Evolutionary conservation across 345 rosid genomes (phyloP).

Genomic region (Lepidium didymum): DNA sequence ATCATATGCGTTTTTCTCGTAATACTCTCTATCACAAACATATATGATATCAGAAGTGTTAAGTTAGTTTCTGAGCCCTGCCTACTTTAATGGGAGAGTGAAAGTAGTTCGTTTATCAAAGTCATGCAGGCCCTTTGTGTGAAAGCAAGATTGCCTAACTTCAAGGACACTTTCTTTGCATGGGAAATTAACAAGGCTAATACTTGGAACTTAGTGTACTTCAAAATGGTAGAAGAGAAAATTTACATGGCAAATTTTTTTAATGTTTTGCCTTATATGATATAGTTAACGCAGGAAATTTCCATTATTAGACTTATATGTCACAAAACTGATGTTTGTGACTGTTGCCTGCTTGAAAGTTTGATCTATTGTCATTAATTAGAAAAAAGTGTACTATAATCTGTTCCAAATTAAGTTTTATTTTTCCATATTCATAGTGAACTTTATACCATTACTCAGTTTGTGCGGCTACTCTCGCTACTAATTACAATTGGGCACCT

Average conservation of each 20-base stretch:
- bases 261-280: background rate
- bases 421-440: slow-evolving; percentile 11
- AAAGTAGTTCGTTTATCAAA: background rate
- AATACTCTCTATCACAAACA: background rate
- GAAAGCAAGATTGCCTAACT: slow-evolving; percentile 16
- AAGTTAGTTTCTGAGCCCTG: background rate
- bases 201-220: background rate
- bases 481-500: slow-evolving; percentile 53
- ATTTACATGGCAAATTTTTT: background rate
- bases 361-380: background rate
- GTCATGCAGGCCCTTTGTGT: slow-evolving; percentile 19
- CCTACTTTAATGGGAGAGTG: background rate
- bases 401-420: slow-evolving; percentile 1
- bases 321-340: background rate
- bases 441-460: slow-evolving; percentile 1
- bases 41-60: background rate
- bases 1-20: background rate
- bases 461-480: slow-evolving; percentile 20
- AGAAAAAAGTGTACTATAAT: background rate
- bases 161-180: slow-evolving; percentile 4
- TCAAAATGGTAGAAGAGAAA: background rate
- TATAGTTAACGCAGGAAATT: background rate
- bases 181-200: background rate
- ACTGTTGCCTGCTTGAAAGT: background rate
- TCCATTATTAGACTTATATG: background rate